Evolutionary conservation across 148 eudicot genomes (phyloP).

Genomic region (Oxyria digyna): DNA sequence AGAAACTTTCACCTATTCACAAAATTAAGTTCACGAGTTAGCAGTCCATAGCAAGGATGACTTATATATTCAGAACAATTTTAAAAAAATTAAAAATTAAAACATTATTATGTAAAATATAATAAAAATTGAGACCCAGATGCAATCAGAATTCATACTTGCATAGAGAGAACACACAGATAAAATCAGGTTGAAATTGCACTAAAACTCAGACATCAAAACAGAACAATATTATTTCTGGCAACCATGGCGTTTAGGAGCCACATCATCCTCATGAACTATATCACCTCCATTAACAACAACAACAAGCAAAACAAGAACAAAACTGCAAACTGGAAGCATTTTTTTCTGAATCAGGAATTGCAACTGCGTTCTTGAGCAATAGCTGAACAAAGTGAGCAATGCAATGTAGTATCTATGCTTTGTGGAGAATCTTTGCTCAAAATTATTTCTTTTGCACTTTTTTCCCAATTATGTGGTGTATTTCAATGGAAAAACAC

Average conservation of each 20-base stretch:
- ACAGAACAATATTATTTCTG: slow-evolving; percentile 74
- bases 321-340: not conserved
- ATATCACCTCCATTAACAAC: slow-evolving; percentile 65
- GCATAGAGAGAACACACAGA: not conserved
- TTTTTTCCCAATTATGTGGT: no score
- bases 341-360: not conserved
- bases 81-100: no score
- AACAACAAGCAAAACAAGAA: not conserved
- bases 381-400: no score
- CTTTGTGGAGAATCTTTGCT: no score
- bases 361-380: not conserved
- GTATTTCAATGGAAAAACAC: no score
- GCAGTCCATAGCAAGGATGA: not conserved
- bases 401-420: no score
- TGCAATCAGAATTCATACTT: not conserved
- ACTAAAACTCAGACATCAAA: not conserved
- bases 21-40: not conserved
- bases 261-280: slow-evolving; percentile 80
- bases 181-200: not conserved
- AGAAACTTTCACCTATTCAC: slow-evolving; percentile 77
- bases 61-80: no score
- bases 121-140: not conserved
- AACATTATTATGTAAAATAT: no score
- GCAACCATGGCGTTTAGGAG: slow-evolving; percentile 83
- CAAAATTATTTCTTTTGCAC: no score